Evolutionary conservation across 2,329 filamentous ascomycete genomes (phyloP), one percentile per base, ranked within the genome.

Genomic region (Neocatenulostroma microsporum): DNA sequence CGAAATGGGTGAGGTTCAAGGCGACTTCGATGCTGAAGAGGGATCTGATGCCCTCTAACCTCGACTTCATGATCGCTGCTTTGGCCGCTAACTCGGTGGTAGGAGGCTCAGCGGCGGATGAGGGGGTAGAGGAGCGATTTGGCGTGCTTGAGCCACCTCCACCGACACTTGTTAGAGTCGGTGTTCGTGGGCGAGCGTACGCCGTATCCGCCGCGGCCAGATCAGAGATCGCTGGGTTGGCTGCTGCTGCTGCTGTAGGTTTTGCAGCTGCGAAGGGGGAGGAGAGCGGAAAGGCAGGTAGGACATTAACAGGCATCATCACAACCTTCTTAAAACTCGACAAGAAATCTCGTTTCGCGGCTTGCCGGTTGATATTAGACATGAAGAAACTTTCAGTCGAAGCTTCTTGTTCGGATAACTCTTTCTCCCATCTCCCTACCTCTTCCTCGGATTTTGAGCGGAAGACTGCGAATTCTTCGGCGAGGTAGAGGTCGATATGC

Each of bases 311-410:
- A 2, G 91, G 91, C 80, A 94, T 93, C 88, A 98, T 95, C 47
- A 98, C 84, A 7, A 98, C 91, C 61, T 96, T 96, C 57, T 87
- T 95, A 70, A 98, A 98, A 0, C 88, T 94, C 30, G 81, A 91
- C 43, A 98, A 59, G 53, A 98, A 98, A 58, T 98, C 91, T 49
- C 87, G 85, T 64, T 98, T 98, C 46, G 93, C 91, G 1, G 87
- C 91, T 58, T 94, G 87, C 18, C 91, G 76, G 56, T 89, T 95
- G 55, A 96, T 78, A 57, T 87, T 95, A 17, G 82, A 83, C 89
- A 96, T 95, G 64, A 87, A 91, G 56, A 93, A 94, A 0, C 84
- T 91, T 62, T 98, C 91, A 0, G 84, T 80, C 2, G 82, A 84
- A 12, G 85, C 87, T 48, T 94, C 88, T 62, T 95, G 84, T 51